A percentile compares a stretch with the other conserved stretches of the same genome.
phyloP scores from a whole-genome alignment of 345 rosid species.

The Populus ilicifolia region DNA sequence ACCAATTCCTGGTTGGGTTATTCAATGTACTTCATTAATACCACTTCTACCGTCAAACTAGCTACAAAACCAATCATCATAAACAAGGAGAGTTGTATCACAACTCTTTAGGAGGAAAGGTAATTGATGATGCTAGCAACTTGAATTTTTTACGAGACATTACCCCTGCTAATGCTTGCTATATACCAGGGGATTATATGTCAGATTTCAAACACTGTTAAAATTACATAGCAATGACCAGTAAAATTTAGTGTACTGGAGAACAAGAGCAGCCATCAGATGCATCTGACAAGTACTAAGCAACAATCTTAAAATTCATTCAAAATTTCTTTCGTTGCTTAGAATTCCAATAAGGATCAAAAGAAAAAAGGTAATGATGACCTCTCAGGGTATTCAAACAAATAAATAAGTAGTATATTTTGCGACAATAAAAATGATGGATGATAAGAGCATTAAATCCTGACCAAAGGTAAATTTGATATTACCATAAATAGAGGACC shows the following conservation, averaged over 20 bases:
- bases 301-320: neutral
- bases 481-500: slow-evolving; percentile 85
- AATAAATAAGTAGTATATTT: neutral
- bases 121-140: neutral
- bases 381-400: neutral
- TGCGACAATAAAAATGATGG: neutral
- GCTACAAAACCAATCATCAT: neutral
- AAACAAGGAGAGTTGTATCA: neutral
- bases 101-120: neutral
- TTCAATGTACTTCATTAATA: neutral
- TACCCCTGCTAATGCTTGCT: neutral
- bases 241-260: neutral
- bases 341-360: neutral
- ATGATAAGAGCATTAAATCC: slow-evolving; percentile 4
- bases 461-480: neutral
- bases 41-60: neutral
- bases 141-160: neutral
- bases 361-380: neutral
- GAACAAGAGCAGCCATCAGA: neutral
- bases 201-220: neutral
- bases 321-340: neutral
- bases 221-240: neutral
- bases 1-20: neutral
- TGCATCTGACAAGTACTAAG: neutral
- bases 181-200: neutral